phyloP scores from a whole-genome alignment of 2,329 filamentous ascomycete genomes.

The Colletotrichum sp. region DNA sequence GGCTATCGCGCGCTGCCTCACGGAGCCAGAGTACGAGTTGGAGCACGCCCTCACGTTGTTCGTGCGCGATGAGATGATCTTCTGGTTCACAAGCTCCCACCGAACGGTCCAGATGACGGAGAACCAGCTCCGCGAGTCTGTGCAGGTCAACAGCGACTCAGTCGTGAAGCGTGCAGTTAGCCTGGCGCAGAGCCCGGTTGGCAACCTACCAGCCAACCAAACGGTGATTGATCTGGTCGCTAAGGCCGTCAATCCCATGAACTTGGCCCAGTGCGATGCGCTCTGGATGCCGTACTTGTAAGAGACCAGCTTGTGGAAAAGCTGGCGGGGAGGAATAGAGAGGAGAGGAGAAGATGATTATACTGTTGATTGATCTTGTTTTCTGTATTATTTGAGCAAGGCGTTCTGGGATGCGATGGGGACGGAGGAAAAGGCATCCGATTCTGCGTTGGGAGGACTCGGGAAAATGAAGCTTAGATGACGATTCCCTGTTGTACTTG shows the following conservation, averaged over 20 bases:
- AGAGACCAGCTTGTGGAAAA: conserved; percentile 12
- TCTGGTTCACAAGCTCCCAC: conserved; percentile 88
- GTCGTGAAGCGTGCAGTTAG: conserved; percentile 91
- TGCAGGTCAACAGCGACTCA: conserved; percentile 85
- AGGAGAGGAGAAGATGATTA: background rate
- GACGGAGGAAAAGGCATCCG: background rate
- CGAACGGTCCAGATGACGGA: conserved; percentile 61
- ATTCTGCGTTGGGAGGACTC: background rate
- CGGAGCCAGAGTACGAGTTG: conserved; percentile 87
- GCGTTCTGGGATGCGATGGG: conserved; percentile 6
- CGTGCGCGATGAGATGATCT: conserved; percentile 96
- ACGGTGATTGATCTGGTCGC: conserved; percentile 94
- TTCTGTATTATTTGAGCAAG: conserved; percentile 15
- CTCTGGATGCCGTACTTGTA: conserved; percentile 98
- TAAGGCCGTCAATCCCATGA: conserved; percentile 91
- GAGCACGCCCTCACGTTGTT: conserved; percentile 94
- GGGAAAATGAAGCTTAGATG: background rate
- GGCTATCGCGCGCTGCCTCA: conserved; percentile 93
- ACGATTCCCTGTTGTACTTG: conserved; percentile 8
- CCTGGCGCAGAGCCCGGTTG: conserved; percentile 77
- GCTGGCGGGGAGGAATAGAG: background rate
- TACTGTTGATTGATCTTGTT: background rate
- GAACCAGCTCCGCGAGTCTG: conserved; percentile 76
- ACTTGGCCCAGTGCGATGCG: conserved; percentile 85
- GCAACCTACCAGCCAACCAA: conserved; percentile 92